A percentile compares a stretch with the other conserved stretches of the same genome.
Conservation (phyloP, 768 basidiomycete genomes). For the Tylopilus rubrobrunneus region DNA sequence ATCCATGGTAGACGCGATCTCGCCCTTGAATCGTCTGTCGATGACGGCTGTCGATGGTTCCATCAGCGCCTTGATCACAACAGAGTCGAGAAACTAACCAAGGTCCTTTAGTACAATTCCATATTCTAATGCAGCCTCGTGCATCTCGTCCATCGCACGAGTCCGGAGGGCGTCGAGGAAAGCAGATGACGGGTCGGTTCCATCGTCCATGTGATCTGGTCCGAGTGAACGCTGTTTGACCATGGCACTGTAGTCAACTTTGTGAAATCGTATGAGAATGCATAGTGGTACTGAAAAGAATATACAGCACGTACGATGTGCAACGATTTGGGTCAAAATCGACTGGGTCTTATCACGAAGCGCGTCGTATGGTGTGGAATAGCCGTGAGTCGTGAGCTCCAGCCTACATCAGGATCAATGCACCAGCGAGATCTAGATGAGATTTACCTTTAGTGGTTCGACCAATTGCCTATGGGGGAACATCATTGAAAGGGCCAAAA, state of each 20-base stretch:
- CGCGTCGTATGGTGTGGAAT: conserved; percentile 78
- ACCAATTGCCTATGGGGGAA: conserved; percentile 39
- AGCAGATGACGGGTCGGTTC: conserved; percentile 63
- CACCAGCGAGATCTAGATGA: conserved; percentile 12
- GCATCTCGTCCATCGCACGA: conserved; percentile 85
- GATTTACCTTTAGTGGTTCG: conserved; percentile 44
- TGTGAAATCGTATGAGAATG: not conserved
- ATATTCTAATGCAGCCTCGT: conserved; percentile 76
- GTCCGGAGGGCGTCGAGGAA: conserved; percentile 81
- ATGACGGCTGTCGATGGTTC: conserved; percentile 60
- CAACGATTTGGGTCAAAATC: conserved; percentile 81
- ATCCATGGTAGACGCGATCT: conserved; percentile 82
- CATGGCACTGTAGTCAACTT: conserved; percentile 56
- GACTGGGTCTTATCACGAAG: conserved; percentile 81
- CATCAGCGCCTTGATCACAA: conserved; percentile 1
- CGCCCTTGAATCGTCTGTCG: conserved; percentile 85
- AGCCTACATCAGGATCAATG: conserved; percentile 38
- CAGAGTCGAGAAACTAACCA: conserved; percentile 36
- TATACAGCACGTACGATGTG: conserved; percentile 52
- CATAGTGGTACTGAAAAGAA: not conserved
- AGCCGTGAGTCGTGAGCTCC: conserved; percentile 78
- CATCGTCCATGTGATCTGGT: conserved; percentile 70
- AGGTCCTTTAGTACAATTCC: conserved; percentile 82
- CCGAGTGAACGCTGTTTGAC: conserved; percentile 79
- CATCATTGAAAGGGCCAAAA: not conserved